phyloP scores from a whole-genome alignment of 352 stramenopile species.

The Elongisporangium senticosum region DNA sequence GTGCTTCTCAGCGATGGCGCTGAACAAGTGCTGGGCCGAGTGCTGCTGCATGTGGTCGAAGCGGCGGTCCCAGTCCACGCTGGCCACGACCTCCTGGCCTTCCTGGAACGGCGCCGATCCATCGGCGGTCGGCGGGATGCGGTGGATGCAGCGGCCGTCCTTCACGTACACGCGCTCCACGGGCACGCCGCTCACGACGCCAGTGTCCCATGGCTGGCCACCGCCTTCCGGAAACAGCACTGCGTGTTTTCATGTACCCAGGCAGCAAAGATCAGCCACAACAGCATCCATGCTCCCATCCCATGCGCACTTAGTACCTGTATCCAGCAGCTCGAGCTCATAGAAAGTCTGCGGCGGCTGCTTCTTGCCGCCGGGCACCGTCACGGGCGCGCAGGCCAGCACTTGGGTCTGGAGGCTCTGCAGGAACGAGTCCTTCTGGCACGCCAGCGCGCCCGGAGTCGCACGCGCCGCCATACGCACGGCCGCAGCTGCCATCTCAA shows the following conservation, averaged over 20 bases:
- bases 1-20: conserved; percentile 71
- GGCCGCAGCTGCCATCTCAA: neutral
- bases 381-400: conserved; percentile 24
- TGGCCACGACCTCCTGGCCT: conserved; percentile 44
- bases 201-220: conserved; percentile 83
- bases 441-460: conserved; percentile 45
- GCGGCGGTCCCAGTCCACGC: conserved; percentile 70
- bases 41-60: conserved; percentile 90
- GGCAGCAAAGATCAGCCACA: conserved; percentile 11
- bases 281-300: neutral
- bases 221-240: conserved; percentile 86
- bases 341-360: conserved; percentile 32
- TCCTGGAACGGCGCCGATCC: conserved; percentile 25
- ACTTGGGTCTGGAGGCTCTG: conserved; percentile 42
- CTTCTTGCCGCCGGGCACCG: conserved; percentile 25
- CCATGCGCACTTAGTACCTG: conserved; percentile 12
- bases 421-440: conserved; percentile 62
- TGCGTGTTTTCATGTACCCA: conserved; percentile 2
- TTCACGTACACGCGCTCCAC: conserved; percentile 65
- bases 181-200: conserved; percentile 32
- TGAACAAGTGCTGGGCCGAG: conserved; percentile 86
- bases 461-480: conserved; percentile 12
- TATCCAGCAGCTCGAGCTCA: conserved; percentile 66
- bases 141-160: conserved; percentile 60
- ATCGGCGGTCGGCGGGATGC: conserved; percentile 19